A percentile compares a stretch with the other conserved stretches of the same genome.
phyloP scores from a whole-genome alignment of 768 basidiomycete species.

The Tylopilus balloui region DNA sequence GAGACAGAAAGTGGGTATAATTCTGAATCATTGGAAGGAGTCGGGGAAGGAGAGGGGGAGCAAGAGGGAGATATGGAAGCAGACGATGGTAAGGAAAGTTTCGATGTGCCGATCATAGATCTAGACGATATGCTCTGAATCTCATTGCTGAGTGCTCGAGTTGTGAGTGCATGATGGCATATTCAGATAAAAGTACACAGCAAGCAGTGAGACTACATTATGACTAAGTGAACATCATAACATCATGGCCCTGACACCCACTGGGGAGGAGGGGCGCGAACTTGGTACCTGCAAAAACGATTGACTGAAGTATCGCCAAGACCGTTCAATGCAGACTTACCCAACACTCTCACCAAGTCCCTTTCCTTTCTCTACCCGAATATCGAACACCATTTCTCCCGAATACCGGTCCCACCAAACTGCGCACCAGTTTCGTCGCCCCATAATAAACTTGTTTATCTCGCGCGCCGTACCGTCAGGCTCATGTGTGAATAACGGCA shows the following conservation, averaged over 20 bases:
- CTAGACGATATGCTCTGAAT: constrained; percentile 25
- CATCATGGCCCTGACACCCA: constrained; percentile 30
- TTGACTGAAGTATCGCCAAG: background rate
- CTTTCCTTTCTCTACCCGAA: constrained; percentile 82
- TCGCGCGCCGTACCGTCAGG: constrained; percentile 64
- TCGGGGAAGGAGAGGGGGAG: constrained; percentile 25
- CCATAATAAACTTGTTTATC: constrained; percentile 82
- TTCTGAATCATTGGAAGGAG: constrained; percentile 40
- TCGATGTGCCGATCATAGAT: constrained; percentile 27
- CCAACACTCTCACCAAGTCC: constrained; percentile 78
- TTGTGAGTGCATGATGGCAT: background rate
- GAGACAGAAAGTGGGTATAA: constrained; percentile 55
- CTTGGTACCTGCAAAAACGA: constrained; percentile 38
- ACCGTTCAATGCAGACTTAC: constrained; percentile 37
- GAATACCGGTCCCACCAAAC: constrained; percentile 53
- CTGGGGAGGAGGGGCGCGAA: constrained; percentile 41
- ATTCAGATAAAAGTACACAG: background rate
- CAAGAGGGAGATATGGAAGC: constrained; percentile 23
- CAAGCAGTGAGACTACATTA: background rate
- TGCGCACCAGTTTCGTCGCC: constrained; percentile 82
- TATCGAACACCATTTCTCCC: constrained; percentile 73
- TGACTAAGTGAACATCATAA: background rate
- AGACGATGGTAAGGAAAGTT: constrained; percentile 19
- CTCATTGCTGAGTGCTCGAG: background rate
- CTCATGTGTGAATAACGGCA: constrained; percentile 73